A percentile compares a stretch with the other conserved stretches of the same genome.
Conservation (phyloP, 2,329 filamentous ascomycete species). For the Hypoxylon rubiginosum region DNA sequence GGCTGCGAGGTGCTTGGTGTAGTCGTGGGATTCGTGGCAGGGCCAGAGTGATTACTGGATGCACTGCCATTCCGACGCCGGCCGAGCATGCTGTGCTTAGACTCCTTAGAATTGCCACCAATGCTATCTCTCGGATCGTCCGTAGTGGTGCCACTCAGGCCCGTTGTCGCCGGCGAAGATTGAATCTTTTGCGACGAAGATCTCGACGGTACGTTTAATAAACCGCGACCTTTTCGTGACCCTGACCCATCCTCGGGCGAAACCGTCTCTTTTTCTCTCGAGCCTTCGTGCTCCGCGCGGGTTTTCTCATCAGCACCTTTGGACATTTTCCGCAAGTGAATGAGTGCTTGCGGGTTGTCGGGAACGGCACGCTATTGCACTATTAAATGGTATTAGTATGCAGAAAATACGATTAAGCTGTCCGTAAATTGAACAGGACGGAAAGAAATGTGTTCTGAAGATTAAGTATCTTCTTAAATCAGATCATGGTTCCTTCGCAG, state of each 20-base stretch:
- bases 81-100: conserved; percentile 73
- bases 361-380: conserved; percentile 37
- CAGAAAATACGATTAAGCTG: background rate
- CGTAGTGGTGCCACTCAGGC: conserved; percentile 70
- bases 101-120: conserved; percentile 74
- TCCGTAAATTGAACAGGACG: background rate
- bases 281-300: conserved; percentile 46
- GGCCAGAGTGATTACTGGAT: conserved; percentile 73
- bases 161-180: conserved; percentile 70
- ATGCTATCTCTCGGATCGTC: conserved; percentile 73
- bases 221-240: conserved; percentile 57
- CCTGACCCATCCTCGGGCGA: conserved; percentile 43
- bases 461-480: background rate
- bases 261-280: conserved; percentile 46
- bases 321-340: conserved; percentile 45
- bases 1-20: conserved; percentile 65
- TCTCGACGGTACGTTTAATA: conserved; percentile 71
- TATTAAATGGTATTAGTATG: conserved; percentile 28
- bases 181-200: conserved; percentile 73
- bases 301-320: conserved; percentile 46
- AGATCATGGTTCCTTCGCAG: background rate
- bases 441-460: background rate
- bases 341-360: conserved; percentile 19
- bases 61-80: conserved; percentile 76
- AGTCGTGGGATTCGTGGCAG: conserved; percentile 65